A percentile compares a stretch with the other conserved stretches of the same genome.
Conservation (phyloP, 805 yeast genomes). For the Wickerhamomyces sydowiorum region DNA sequence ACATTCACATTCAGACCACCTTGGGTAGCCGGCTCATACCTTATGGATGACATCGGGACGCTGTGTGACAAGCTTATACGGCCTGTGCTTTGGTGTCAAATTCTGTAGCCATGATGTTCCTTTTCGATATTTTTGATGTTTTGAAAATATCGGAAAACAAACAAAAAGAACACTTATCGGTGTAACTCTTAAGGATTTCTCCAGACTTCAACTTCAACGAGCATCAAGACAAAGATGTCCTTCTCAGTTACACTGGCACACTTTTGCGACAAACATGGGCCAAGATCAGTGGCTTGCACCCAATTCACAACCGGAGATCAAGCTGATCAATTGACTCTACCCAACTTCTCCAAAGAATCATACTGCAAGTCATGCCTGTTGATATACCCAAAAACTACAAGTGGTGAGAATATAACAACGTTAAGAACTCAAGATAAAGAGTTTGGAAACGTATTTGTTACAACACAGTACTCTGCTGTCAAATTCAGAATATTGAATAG, state of each 20-base stretch:
- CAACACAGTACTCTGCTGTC: slow-evolving; percentile 57
- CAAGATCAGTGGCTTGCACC: slow-evolving; percentile 59
- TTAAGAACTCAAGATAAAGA: slow-evolving; percentile 21
- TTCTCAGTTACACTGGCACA: slow-evolving; percentile 57
- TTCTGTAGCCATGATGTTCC: too few species aligned
- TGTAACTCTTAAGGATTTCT: neutral
- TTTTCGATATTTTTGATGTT: too few species aligned
- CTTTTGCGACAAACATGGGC: slow-evolving; percentile 78
- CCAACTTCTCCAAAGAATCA: slow-evolving; percentile 37
- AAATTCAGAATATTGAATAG: slow-evolving; percentile 52
- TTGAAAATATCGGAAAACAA: too few species aligned
- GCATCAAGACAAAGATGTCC: neutral
- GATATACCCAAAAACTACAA: slow-evolving; percentile 36
- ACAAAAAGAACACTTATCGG: neutral
- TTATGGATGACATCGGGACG: neutral
- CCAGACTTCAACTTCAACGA: too few species aligned
- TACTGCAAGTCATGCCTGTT: slow-evolving; percentile 60
- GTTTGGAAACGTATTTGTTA: slow-evolving; percentile 29
- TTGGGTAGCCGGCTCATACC: neutral
- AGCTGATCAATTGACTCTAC: slow-evolving; percentile 26
- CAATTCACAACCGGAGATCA: slow-evolving; percentile 30
- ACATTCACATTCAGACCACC: slow-evolving; percentile 2
- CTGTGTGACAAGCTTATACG: too few species aligned
- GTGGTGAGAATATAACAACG: slow-evolving; percentile 22
- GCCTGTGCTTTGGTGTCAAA: neutral